A percentile compares a stretch with the other conserved stretches of the same genome.
phyloP scores from a whole-genome alignment of 2,329 filamentous ascomycete species.

The Chaetomiaceae sp. region DNA sequence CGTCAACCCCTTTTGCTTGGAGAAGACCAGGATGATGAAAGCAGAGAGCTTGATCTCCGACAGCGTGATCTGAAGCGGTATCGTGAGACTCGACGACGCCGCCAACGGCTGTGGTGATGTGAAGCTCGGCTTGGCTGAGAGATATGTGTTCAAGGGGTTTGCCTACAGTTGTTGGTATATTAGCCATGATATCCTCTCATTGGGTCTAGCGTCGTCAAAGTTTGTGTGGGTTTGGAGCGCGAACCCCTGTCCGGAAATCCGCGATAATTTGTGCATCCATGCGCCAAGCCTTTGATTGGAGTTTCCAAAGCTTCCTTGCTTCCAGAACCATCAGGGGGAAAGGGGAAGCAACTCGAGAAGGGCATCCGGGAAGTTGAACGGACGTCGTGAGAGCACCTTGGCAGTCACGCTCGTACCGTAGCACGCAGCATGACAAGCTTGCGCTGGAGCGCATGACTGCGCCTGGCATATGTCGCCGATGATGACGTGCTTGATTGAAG shows the following conservation, averaged over 20 bases:
- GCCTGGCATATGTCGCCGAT: no score
- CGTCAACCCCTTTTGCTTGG: conserved; percentile 92
- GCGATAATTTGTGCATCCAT: conserved; percentile 33
- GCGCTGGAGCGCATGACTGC: neutral
- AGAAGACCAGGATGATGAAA: conserved; percentile 97
- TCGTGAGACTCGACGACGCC: conserved; percentile 86
- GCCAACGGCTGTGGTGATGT: conserved; percentile 90
- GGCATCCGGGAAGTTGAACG: neutral
- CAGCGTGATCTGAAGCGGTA: conserved; percentile 93
- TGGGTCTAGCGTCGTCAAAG: conserved; percentile 25
- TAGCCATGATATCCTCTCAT: conserved; percentile 39
- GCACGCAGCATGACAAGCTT: neutral
- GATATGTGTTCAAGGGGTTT: conserved; percentile 93
- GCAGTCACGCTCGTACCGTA: no score
- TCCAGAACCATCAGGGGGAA: conserved; percentile 5
- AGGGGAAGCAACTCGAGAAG: neutral
- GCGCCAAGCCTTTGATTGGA: conserved; percentile 26
- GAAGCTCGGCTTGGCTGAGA: conserved; percentile 85
- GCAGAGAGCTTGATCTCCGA: conserved; percentile 94
- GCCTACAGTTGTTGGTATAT: conserved; percentile 55
- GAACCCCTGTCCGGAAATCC: conserved; percentile 34
- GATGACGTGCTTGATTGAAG: neutral
- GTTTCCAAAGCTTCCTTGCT: conserved; percentile 8
- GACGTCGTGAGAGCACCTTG: neutral
- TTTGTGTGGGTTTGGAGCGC: conserved; percentile 24